Conservation (phyloP, 139 green algal species). For the Desmodesmus armatus region DNA sequence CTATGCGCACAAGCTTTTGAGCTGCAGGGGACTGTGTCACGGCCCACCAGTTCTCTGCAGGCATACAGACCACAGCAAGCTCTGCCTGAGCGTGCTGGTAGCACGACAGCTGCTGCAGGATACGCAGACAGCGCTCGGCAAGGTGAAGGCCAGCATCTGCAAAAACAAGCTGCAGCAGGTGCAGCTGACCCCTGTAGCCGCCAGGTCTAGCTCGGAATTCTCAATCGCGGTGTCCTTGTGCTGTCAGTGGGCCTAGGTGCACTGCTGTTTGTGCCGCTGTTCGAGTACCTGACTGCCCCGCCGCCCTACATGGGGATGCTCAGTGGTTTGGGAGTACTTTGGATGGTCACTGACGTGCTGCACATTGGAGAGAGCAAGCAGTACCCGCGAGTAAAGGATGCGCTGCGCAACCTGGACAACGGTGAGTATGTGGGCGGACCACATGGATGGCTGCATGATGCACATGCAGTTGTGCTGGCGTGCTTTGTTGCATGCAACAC, state of each 20-base stretch:
- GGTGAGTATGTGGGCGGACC: too few species aligned
- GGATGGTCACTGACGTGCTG: slow-evolving; percentile 81
- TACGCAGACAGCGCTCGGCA: slow-evolving; percentile 2
- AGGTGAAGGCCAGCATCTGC: slow-evolving; percentile 16
- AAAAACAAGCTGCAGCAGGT: slow-evolving; percentile 22
- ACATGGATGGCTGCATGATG: background rate
- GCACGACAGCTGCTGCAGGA: slow-evolving; percentile 10
- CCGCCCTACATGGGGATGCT: slow-evolving; percentile 85
- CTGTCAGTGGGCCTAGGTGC: slow-evolving; percentile 66
- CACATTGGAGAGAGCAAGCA: slow-evolving; percentile 72
- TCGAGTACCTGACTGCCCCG: slow-evolving; percentile 70
- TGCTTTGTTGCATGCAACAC: background rate
- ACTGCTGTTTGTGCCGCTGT: slow-evolving; percentile 78
- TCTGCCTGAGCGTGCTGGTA: too few species aligned
- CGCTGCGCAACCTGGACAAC: slow-evolving; percentile 28
- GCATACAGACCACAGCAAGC: too few species aligned
- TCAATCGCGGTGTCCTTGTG: slow-evolving; percentile 61
- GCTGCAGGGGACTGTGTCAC: slow-evolving; percentile 47
- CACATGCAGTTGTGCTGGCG: background rate
- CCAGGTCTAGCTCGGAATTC: background rate
- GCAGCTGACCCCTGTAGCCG: slow-evolving; percentile 19
- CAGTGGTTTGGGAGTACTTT: slow-evolving; percentile 72
- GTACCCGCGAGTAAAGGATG: slow-evolving; percentile 15
- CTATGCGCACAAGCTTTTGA: slow-evolving; percentile 55
- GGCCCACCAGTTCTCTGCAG: too few species aligned